phyloP scores from a whole-genome alignment of 169 alveolate species.

The Eimeria praecox region DNA sequence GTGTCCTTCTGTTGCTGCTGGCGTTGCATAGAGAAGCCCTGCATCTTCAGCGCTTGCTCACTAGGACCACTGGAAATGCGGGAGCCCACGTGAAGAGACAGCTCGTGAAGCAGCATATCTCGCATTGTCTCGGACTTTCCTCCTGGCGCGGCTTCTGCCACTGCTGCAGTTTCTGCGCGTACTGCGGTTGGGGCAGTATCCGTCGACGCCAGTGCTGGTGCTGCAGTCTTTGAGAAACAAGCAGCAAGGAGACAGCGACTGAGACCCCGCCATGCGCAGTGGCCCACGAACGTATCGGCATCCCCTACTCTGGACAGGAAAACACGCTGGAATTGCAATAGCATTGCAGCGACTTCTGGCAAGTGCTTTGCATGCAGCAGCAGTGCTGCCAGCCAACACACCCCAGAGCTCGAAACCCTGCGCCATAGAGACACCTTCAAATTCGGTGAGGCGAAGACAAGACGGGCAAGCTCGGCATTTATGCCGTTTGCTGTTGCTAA shows the following conservation, averaged over 20 bases:
- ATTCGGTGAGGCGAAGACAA: conserved; percentile 21
- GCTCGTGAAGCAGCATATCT: conserved; percentile 30
- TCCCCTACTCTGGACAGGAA: conserved; percentile 61
- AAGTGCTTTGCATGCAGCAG: conserved; percentile 69
- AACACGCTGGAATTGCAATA: conserved; percentile 56
- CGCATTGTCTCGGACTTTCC: not conserved
- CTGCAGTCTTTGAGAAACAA: not conserved
- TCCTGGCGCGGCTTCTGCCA: not conserved
- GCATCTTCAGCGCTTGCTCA: conserved; percentile 65
- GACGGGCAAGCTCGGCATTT: conserved; percentile 10
- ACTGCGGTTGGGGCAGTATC: not conserved
- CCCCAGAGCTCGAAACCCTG: conserved; percentile 53
- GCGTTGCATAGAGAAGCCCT: conserved; percentile 42
- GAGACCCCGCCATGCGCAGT: conserved; percentile 67
- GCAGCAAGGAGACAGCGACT: conserved; percentile 73
- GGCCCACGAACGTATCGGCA: conserved; percentile 67
- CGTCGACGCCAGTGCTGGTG: conserved; percentile 9
- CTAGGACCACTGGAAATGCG: conserved; percentile 57
- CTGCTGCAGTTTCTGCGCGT: not conserved
- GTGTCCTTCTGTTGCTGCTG: conserved; percentile 40
- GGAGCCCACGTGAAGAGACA: conserved; percentile 57
- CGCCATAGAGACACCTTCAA: conserved; percentile 54
- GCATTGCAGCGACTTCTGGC: conserved; percentile 69
- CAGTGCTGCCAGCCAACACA: conserved; percentile 67
- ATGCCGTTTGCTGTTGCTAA: conserved; percentile 36